These are phyloP conservation scores for Solidago caesia DNA, from an alignment of 129 eudicot species.

Conservation along the genomic window DNA sequence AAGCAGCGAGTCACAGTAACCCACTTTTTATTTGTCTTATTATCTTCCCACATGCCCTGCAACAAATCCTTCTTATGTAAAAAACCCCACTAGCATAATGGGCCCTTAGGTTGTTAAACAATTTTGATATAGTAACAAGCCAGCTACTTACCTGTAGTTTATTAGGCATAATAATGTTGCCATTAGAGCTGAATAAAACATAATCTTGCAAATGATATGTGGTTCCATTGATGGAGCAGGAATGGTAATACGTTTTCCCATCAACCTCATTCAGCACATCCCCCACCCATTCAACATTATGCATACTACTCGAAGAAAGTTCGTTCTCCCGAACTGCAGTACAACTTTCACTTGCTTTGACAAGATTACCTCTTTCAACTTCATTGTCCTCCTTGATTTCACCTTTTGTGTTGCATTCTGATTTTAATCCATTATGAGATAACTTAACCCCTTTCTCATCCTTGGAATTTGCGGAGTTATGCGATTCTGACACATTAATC, in stretches of 20 bases:
- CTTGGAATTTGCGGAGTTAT: too few species aligned
- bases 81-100: neutral
- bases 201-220: slow-evolving; percentile 62
- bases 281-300: slow-evolving; percentile 76
- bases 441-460: neutral
- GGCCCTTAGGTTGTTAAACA: neutral
- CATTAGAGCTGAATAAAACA: slow-evolving; percentile 53
- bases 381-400: slow-evolving; percentile 29
- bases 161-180: slow-evolving; percentile 58
- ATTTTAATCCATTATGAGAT: neutral
- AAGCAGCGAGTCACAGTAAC: slow-evolving; percentile 67
- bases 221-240: slow-evolving; percentile 71
- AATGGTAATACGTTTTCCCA: slow-evolving; percentile 56
- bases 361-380: slow-evolving; percentile 26
- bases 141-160: slow-evolving; percentile 70
- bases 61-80: slow-evolving; percentile 24
- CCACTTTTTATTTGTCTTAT: slow-evolving; percentile 58
- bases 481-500: too few species aligned
- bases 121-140: neutral
- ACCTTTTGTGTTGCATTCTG: slow-evolving; percentile 18
- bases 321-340: slow-evolving; percentile 31
- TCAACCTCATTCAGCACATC: slow-evolving; percentile 41
- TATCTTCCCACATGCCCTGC: slow-evolving; percentile 98
- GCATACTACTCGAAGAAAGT: slow-evolving; percentile 40
- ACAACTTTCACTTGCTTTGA: slow-evolving; percentile 25